A percentile compares a stretch with the other conserved stretches of the same genome.
Evolutionary conservation across 2,329 filamentous ascomycete species (phyloP).

Genomic region (Colletotrichum paranaense): DNA sequence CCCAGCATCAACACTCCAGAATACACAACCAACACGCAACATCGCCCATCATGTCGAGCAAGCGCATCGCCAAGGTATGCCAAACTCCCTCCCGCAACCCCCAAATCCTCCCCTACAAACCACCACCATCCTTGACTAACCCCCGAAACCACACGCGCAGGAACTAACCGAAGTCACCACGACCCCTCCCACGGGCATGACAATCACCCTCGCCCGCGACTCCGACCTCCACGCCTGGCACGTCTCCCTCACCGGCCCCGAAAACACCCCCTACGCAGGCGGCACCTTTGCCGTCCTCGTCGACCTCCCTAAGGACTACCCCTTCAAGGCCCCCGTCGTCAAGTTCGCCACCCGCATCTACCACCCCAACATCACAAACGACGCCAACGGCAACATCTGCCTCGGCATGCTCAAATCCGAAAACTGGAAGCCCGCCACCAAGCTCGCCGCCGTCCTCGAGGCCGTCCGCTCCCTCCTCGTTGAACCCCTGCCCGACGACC

Average conservation of each 20-base stretch:
- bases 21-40: not conserved
- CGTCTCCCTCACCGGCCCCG: slow-evolving; percentile 58
- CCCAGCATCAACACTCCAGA: not conserved
- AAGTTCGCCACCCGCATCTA: slow-evolving; percentile 91
- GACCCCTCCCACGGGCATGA: slow-evolving; percentile 59
- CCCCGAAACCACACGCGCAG: slow-evolving; percentile 46
- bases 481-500: slow-evolving; percentile 89
- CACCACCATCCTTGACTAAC: slow-evolving; percentile 36
- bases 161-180: slow-evolving; percentile 64
- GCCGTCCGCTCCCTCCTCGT: slow-evolving; percentile 79
- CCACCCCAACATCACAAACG: slow-evolving; percentile 94
- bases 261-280: slow-evolving; percentile 63
- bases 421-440: slow-evolving; percentile 91
- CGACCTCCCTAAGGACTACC: slow-evolving; percentile 82
- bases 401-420: slow-evolving; percentile 84
- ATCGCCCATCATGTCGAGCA: slow-evolving; percentile 51
- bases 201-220: slow-evolving; percentile 57
- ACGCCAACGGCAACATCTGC: slow-evolving; percentile 86
- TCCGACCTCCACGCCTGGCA: slow-evolving; percentile 65
- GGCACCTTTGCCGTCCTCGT: slow-evolving; percentile 81
- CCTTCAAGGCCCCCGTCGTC: slow-evolving; percentile 87
- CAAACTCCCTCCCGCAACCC: not conserved
- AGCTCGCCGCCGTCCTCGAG: slow-evolving; percentile 79
- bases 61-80: slow-evolving; percentile 57
- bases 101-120: not conserved